Conservation (phyloP, 768 basidiomycete species). For the Suillus clintonianus region DNA sequence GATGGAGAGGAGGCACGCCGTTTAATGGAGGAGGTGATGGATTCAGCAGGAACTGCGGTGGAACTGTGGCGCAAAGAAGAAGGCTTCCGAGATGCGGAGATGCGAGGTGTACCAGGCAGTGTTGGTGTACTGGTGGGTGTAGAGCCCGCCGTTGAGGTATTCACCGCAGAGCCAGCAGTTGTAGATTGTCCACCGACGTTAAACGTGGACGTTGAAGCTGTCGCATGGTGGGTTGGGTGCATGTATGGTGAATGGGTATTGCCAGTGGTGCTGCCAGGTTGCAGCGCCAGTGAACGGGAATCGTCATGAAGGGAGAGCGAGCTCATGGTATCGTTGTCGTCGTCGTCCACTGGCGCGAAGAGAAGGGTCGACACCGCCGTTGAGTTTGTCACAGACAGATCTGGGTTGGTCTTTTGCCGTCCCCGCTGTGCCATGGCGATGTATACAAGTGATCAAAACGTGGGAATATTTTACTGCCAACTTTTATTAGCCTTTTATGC, state of each 20-base stretch:
- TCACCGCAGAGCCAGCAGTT: not conserved
- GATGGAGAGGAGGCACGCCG: conserved; percentile 30
- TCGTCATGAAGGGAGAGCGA: conserved; percentile 12
- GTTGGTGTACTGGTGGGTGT: conserved; percentile 7
- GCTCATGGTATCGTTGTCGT: conserved; percentile 26
- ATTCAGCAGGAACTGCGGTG: conserved; percentile 27
- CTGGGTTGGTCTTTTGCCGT: not conserved
- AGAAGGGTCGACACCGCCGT: conserved; percentile 5
- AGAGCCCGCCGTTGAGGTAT: not conserved
- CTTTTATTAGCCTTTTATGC: too few species aligned
- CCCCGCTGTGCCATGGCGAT: conserved; percentile 2
- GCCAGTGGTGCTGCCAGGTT: conserved; percentile 9
- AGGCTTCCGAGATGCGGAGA: conserved; percentile 28
- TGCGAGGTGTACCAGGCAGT: conserved; percentile 27
- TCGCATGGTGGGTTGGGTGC: conserved; percentile 34
- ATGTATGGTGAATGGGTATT: conserved; percentile 39
- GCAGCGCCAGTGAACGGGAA: conserved; percentile 3
- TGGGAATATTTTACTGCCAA: not conserved
- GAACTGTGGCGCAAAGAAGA: conserved; percentile 33
- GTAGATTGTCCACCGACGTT: conserved; percentile 28
- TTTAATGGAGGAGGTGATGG: conserved; percentile 23
- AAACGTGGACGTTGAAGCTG: conserved; percentile 39
- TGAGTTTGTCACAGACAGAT: conserved; percentile 2
- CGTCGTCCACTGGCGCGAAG: conserved; percentile 18
- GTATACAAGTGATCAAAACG: not conserved